Evolutionary conservation across 2,329 filamentous ascomycete species (phyloP), one percentile per base, ranked within the genome.

Genomic region (Sclerotinia glacialis): DNA sequence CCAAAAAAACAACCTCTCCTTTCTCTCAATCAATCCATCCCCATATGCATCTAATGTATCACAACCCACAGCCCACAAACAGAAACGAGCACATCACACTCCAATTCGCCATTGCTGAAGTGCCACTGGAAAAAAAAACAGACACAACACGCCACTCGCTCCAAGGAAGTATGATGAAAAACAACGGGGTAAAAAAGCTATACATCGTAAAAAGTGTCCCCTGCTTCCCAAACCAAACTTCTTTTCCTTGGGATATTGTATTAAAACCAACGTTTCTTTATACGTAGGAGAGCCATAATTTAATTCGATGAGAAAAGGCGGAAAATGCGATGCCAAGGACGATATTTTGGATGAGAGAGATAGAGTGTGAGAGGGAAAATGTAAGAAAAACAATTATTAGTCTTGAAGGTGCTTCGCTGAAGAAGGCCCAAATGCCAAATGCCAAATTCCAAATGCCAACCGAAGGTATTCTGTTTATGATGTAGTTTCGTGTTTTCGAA

Each of bases 61-160:
- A 54, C 58, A 37, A 37, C 21, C 52, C 52, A 55, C 52, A 54
- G 34, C 28, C 34, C 56, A 16, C 55, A 59, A 28, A 60, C 28
- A 60, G 12, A 60, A 60, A 60, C 44, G n/a, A 42, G 26, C 34
- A 60, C 44, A 60, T 44, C 23, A 37, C 69, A 71, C 69, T 73
- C 72, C 9, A 66, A 60, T 74, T 74, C 74, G 73, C 74, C 73
- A 55, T 73, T 73, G 69, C 69, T 72, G 71, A 70, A 52, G 16
- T 63, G 47, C 50, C 34, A 37, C 28, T 60, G 58, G 18, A 23
- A 55, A 42, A 34, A 37, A 31, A 60, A 37, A 49, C n/a, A 60
- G 58, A 60, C 58, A 44, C 44, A 37, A 60, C 58, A 60, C 58
- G 26, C 58, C 58, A 28, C 44, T 49, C 44, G 44, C 58, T 60